Evolutionary conservation across 169 alveolate genomes (phyloP), one percentile per base, ranked within the genome.

Genomic region (Eimeria acervulina): DNA sequence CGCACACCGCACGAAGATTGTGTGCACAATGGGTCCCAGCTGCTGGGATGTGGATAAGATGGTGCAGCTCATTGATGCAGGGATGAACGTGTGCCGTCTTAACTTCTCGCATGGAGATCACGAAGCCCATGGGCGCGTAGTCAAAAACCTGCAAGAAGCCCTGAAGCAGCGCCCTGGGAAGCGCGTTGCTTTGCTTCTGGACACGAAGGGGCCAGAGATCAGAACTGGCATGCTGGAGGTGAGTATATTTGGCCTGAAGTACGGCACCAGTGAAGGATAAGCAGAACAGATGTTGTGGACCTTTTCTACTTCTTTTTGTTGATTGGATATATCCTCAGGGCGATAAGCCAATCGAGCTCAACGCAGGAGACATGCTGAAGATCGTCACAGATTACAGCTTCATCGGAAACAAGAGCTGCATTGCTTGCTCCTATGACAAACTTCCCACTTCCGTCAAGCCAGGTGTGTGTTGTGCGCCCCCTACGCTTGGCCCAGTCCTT

Each of bases 151-250:
- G 0, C 97, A 98, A 91, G 99, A 99, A 96, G 99, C 99, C 1
- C 96, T 98, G 78, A 99, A 98, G 95, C 98, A 97, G 87, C 98
- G 99, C 74, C 99, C 99, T 2, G 98, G 98, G 28, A 97, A 98
- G 92, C 97, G 98, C 7, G 97, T 98, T 36, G 99, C 99, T 21
- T 96, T 99, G 93, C 97, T 99, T 97, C 98, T 99, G 81, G 99
- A 99, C 96, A 99, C 99, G n/a, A 99, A 99, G 97, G 99, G 99
- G 0, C 99, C 99, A 1, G 99, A 99, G 97, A 99, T 99, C 96
- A 96, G 99, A 89, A 99, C 99, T 12, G 99, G 99, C 68, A 90
- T 98, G 95, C 97, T 99, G 72, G 98, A 98, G 97, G 99, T 98
- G 55, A 21, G 52, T 47, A 28, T n/a, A 23, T 31, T 4, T 1